Evolutionary conservation across 108 stramenopile species (phyloP), one percentile per base, ranked within the genome.

Genomic region (Nannochloropsis gaditana): DNA sequence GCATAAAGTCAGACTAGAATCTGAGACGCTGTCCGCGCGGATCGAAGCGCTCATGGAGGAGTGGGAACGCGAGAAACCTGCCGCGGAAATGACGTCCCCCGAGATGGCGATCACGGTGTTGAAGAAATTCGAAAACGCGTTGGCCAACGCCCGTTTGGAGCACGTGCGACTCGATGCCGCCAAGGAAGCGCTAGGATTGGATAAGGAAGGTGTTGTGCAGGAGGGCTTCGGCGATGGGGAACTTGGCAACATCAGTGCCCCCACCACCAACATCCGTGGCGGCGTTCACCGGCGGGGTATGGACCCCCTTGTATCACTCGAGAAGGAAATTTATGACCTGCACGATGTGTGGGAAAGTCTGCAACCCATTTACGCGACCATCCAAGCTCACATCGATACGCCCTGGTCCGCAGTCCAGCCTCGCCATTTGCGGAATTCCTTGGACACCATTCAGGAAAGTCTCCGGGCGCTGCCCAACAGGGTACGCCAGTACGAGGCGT

Each of bases 401-500:
- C 84, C 92, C 41, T 98, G 96, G 96, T 90, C 94, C 21, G 92
- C 91, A 42, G 95, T 93, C 41, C 93, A 93, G 2, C 94, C 94
- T 82, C 90, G 96, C 5, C 95, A 95, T 47, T 87, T 98, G 81
- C 94, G 95, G 9, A 94, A 94, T 82, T 86, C 92, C 15, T 86
- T 98, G 41, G 96, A 98, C 85, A 92, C 93, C 80, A 86, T 98
- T 10, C 87, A 95, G 19, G 95, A 94, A 44, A 92, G 93, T 79
- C 93, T 98, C 79, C 93, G 97, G 50, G 93, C 94, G 43, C 89
- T 97, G 79, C 95, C 98, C 21, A 95, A 95, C 83, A 89, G 94
- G 6, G 96, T 98, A 42, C 94, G 97, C 17, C 96, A 98, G 91
- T 99, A 98, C 90, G 96, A 96, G 89, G 95, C 97, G 41, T 96